Evolutionary conservation across 148 eudicot genomes (phyloP).

Genomic region (Hydrangea macrophylla): DNA sequence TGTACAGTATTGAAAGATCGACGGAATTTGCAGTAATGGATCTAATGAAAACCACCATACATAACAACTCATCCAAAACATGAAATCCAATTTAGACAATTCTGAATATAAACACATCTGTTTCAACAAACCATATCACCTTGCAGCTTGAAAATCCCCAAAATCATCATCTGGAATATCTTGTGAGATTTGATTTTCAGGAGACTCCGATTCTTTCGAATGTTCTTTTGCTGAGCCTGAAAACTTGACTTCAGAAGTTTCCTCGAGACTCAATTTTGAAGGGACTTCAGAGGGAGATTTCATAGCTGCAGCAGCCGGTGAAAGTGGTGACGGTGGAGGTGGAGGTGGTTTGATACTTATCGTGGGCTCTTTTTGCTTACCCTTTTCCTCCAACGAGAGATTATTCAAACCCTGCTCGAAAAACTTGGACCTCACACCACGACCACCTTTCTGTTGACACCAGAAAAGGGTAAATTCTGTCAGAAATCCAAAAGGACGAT

Average conservation of each 20-base stretch:
- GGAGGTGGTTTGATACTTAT: slow-evolving; percentile 76
- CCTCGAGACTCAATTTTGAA: slow-evolving; percentile 29
- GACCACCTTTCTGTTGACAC: slow-evolving; percentile 50
- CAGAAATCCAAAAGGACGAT: background rate
- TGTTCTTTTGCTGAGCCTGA: slow-evolving; percentile 21
- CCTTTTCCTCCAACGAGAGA: slow-evolving; percentile 47
- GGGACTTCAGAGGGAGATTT: slow-evolving; percentile 40
- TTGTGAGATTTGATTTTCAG: slow-evolving; percentile 33
- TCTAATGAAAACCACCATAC: slow-evolving; percentile 17
- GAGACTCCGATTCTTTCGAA: slow-evolving; percentile 28
- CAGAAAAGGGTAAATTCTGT: slow-evolving; percentile 8
- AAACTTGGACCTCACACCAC: slow-evolving; percentile 49
- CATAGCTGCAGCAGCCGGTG: slow-evolving; percentile 37
- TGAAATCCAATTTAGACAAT: background rate
- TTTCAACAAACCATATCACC: slow-evolving; percentile 24
- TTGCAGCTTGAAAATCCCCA: slow-evolving; percentile 94
- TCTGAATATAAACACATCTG: slow-evolving; percentile 3
- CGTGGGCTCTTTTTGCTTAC: slow-evolving; percentile 41
- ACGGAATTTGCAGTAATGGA: background rate
- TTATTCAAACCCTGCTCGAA: slow-evolving; percentile 66
- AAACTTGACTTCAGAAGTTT: slow-evolving; percentile 15
- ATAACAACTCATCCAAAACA: slow-evolving; percentile 17
- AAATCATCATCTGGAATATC: slow-evolving; percentile 80
- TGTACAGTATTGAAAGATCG: background rate
- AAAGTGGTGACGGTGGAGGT: slow-evolving; percentile 70